Base-by-base conservation (phyloP, 2,329 filamentous ascomycete species). In the Epichloe sibirici region DNA sequence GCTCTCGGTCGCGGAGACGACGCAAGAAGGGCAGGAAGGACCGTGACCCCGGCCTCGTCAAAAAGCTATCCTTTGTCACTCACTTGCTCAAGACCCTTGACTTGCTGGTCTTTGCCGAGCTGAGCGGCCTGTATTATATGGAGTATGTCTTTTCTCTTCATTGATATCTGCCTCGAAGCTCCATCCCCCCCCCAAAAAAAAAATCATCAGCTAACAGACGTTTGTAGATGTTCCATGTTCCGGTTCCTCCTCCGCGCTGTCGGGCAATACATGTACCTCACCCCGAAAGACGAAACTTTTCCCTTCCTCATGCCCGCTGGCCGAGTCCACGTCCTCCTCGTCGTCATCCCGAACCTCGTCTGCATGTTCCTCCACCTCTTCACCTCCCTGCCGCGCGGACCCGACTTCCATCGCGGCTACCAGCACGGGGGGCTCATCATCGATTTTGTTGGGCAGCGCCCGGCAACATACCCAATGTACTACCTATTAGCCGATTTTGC, bases 41-140 rank as follows among this genome's bases (percentile, higher is more conserved):
- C 53, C 64, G 65, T 51, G 65, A 70, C 51, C 66, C 69, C 49
- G 65, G 75, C 57, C 66, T 79, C 60, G 66, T 69, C 53, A 82
- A 76, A 66, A 83, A 83, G 71, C 69, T 80, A 52, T 68, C 78
- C 57, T 82, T 84, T 62, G 67, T 83, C 59, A 78, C 73, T 42
- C 75, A 82, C 58, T 70, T 86, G 55, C 76, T 82, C 58, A 71
- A 73, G 60, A 79, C 74, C 56, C 69, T 86, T 54, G 82, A 86
- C 68, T 75, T 77, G 60, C 62, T 85, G 45, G 76, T 84, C 48
- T 83, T 82, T 64, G 78, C 76, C 42, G 81, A 86, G 69, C 70
- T 86, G 53, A 82, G 79, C 61, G 74, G 77, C 44, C 60, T 86
- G 59, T 86, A 86, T 64, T 86, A 85, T 64, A 81, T 86, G 77